Conservation (phyloP, 768 basidiomycete species). For the Tylopilus cervinicoccineus region DNA sequence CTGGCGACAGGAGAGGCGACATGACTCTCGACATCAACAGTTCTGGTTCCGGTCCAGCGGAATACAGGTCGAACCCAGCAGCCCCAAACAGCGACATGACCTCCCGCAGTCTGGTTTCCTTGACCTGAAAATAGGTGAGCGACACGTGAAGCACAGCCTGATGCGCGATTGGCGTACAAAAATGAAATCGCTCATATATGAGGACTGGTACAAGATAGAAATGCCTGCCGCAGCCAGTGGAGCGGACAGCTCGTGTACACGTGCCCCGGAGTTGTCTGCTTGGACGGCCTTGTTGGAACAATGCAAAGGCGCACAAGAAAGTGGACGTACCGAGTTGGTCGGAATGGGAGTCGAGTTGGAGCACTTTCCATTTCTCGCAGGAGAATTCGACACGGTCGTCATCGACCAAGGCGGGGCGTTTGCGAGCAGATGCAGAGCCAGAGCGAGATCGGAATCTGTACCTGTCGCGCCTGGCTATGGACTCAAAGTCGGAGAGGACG, state of each 20-base stretch:
- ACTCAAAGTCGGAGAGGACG: constrained; percentile 55
- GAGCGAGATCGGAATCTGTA: constrained; percentile 41
- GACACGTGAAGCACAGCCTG: not conserved
- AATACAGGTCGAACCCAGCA: constrained; percentile 65
- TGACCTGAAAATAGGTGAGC: constrained; percentile 44
- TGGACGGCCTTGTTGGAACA: constrained; percentile 5
- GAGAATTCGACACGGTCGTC: constrained; percentile 62
- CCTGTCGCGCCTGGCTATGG: constrained; percentile 55
- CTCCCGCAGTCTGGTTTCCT: constrained; percentile 58
- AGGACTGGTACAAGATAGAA: constrained; percentile 78
- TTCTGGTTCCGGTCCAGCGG: constrained; percentile 41
- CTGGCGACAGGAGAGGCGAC: constrained; percentile 32
- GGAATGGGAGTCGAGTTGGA: constrained; percentile 79
- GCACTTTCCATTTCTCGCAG: constrained; percentile 70
- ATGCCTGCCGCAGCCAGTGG: constrained; percentile 74
- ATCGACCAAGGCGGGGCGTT: constrained; percentile 22
- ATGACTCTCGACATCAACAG: constrained; percentile 28
- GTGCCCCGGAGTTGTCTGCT: constrained; percentile 63
- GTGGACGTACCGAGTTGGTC: constrained; percentile 57
- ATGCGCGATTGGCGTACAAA: constrained; percentile 48
- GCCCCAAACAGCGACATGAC: constrained; percentile 55
- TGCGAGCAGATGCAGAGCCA: constrained; percentile 32
- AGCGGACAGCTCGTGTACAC: constrained; percentile 72
- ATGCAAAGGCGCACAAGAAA: not conserved
- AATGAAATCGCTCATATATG: constrained; percentile 80